Evolutionary conservation across 2,329 filamentous ascomycete species (phyloP).

Genomic region (Bipolaris bicolor): DNA sequence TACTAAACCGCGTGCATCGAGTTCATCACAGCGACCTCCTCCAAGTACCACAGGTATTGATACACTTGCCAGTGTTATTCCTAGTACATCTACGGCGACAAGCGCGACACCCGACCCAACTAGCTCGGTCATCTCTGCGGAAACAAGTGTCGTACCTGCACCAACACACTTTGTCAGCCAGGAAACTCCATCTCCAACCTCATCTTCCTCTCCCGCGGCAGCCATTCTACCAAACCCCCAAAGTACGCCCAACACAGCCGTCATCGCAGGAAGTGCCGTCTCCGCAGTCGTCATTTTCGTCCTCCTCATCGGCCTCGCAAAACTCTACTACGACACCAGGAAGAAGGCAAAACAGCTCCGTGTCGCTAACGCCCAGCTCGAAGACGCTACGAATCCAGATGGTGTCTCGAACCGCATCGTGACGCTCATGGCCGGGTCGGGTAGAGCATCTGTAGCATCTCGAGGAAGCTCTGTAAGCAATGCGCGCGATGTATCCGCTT

Average conservation of each 20-base stretch:
- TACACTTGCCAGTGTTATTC: not conserved
- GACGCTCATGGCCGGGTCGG: not conserved
- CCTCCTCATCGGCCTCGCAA: slow-evolving; percentile 5
- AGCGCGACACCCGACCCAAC: not conserved
- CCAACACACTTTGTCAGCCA: not conserved
- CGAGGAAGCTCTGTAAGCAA: not conserved
- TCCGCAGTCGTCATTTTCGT: not conserved
- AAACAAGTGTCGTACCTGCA: not conserved
- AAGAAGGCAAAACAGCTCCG: slow-evolving; percentile 14
- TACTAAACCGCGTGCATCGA: not conserved
- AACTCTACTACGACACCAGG: slow-evolving; percentile 11
- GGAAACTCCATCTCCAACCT: not conserved
- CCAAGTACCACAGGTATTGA: not conserved
- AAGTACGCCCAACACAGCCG: not conserved
- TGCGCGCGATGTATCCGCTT: not conserved
- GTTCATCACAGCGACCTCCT: not conserved
- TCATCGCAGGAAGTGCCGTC: slow-evolving; percentile 2
- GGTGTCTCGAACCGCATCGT: slow-evolving; percentile 17
- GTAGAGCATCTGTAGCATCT: not conserved
- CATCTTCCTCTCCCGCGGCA: not conserved
- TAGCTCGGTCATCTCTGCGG: not conserved
- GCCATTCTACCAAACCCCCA: not conserved
- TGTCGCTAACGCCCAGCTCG: slow-evolving; percentile 11
- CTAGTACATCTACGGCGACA: not conserved
- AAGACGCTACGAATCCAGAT: slow-evolving; percentile 7